Base-by-base conservation (phyloP, 768 basidiomycete genomes). In the Epithele typhae region DNA sequence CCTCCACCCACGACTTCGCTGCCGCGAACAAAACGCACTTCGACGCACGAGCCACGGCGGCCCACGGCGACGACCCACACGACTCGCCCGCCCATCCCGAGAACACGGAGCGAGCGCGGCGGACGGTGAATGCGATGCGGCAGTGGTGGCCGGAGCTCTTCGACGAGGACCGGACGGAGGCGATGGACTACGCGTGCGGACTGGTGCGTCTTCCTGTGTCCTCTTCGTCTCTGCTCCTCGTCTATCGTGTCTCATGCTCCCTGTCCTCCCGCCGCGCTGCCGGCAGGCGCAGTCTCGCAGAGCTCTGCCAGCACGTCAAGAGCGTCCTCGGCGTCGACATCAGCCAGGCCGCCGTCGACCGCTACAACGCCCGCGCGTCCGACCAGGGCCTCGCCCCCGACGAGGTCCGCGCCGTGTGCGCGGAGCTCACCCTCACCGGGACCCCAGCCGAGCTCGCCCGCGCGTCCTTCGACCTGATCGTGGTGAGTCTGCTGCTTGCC, bases 181-280 rank as follows among this genome's bases (percentile, higher is more conserved):
- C 83, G 15, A 69, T 90, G 73, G 87, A 89, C 54, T 89, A 76
- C 57, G 87, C 87, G 4, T 89, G 87, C 59, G 85, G 86, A 77
- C 77, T 50, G 87, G 84, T 82, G 47, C 30, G 66, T 55, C 27
- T 27, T 12, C 11, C 1, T 25, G 2, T 21, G 15, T 2, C 6
- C 17, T 48, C 30, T 10, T 23, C 36, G 18, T 17, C 19, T 21
- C 24, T 12, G 37, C 36, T 10, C 21, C 12, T 33, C 27, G 27
- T 14, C n/a, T 9, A 36, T 36, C 17, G 35, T 6, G 35, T 19
- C 21, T 6, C 9, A 32, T 30, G n/a, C 4, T n/a, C 30, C 18
- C 21, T 9, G n/a, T 22, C 35, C 27, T 38, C 33, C 11, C 14
- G 19, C 25, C 23, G 21, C 7, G 41, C 40, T n/a, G 4, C 17